Percentiles rank a stretch among this genome's conserved stretches.
Conservation (phyloP, 345 rosid genomes). For the Eucalyptus regnans region DNA sequence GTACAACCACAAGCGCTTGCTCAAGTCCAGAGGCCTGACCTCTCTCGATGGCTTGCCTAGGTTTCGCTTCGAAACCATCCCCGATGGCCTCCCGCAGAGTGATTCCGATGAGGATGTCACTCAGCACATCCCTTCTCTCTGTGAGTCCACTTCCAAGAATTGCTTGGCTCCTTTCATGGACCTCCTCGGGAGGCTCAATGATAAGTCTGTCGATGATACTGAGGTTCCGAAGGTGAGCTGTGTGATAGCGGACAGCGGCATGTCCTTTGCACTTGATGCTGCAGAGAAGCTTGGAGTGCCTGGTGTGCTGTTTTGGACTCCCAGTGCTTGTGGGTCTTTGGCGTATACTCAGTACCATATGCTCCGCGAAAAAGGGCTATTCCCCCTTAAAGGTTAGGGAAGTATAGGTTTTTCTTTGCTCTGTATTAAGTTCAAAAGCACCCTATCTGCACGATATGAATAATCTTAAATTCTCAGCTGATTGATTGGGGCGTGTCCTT, state of each 20-base stretch:
- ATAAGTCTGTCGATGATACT: not conserved
- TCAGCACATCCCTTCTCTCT: not conserved
- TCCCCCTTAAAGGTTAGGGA: slow-evolving; percentile 12
- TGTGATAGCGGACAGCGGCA: slow-evolving; percentile 14
- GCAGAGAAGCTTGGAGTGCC: slow-evolving; percentile 16
- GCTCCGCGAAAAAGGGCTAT: slow-evolving; percentile 3
- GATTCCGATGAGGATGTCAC: not conserved
- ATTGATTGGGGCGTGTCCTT: not conserved
- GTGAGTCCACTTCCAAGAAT: not conserved
- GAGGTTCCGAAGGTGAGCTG: slow-evolving; percentile 10
- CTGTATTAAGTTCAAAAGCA: not conserved
- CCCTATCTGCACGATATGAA: not conserved
- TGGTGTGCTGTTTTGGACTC: slow-evolving; percentile 1
- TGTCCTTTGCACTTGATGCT: slow-evolving; percentile 18
- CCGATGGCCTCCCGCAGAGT: not conserved
- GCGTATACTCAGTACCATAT: not conserved
- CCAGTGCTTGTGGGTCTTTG: slow-evolving; percentile 10
- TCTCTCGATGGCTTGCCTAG: not conserved
- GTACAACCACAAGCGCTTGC: not conserved
- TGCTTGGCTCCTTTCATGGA: slow-evolving; percentile 1
- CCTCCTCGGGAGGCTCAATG: slow-evolving; percentile 3
- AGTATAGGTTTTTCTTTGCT: not conserved
- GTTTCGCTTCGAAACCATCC: not conserved
- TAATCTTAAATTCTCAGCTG: not conserved
- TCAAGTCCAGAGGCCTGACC: not conserved